phyloP scores from a whole-genome alignment of 106 monocot genomes.

The Narthecium ossifragum region DNA sequence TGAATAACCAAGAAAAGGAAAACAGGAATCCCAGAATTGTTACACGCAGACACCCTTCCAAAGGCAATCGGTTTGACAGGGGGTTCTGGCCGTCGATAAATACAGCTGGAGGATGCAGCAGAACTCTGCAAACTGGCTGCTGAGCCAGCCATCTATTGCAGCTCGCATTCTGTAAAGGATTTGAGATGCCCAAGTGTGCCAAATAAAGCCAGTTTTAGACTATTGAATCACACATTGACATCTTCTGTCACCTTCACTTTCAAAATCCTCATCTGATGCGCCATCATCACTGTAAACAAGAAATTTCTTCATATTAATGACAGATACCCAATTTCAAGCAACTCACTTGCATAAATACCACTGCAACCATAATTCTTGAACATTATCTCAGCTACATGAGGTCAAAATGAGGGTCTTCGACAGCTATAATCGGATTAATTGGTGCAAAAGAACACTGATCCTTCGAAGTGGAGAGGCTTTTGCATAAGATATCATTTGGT shows the following conservation, averaged over 20 bases:
- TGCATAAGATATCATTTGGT: too few species aligned
- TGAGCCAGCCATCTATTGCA: not conserved
- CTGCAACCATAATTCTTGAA: not conserved
- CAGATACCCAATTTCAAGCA: not conserved
- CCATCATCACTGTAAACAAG: not conserved
- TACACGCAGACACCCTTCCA: too few species aligned
- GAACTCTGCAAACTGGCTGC: not conserved
- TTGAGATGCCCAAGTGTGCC: not conserved
- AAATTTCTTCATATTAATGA: not conserved
- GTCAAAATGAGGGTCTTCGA: too few species aligned
- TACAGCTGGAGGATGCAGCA: not conserved
- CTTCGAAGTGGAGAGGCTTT: too few species aligned
- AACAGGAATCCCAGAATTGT: not conserved
- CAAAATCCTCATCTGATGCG: constrained; percentile 5
- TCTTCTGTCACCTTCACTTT: not conserved
- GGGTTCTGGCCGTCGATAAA: not conserved
- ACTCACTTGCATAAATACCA: not conserved
- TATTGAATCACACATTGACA: constrained; percentile 6
- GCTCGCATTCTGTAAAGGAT: not conserved
- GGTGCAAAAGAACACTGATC: too few species aligned
- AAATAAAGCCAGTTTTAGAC: not conserved
- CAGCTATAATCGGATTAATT: too few species aligned
- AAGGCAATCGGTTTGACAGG: not conserved
- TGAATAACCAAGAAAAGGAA: not conserved
- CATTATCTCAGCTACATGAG: not conserved